phyloP scores from a whole-genome alignment of 192 early-diverging fungal genomes.

The Cladochytrium replicatum region DNA sequence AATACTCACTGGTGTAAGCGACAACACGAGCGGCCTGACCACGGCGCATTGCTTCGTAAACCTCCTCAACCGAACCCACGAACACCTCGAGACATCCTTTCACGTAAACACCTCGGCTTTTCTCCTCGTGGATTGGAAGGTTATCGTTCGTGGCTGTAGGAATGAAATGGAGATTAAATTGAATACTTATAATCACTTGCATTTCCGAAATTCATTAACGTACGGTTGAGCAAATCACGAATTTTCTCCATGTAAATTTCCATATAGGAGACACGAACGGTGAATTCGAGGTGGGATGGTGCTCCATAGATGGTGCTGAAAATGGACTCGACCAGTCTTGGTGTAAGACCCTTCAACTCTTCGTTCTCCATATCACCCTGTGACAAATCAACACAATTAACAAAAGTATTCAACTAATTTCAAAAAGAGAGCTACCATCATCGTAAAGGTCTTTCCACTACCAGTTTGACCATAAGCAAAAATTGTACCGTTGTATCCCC shows the following conservation, averaged over 20 bases:
- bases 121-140: slow-evolving; percentile 96
- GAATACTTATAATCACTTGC: background rate
- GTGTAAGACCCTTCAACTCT: slow-evolving; percentile 87
- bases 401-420: background rate
- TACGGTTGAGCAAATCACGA: slow-evolving; percentile 87
- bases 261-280: slow-evolving; percentile 98
- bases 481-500: slow-evolving; percentile 97
- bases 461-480: slow-evolving; percentile 99
- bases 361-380: slow-evolving; percentile 93
- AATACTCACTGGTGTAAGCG: slow-evolving; percentile 74
- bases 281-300: slow-evolving; percentile 91
- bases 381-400: slow-evolving; percentile 2
- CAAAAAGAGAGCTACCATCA: slow-evolving; percentile 55
- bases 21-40: slow-evolving; percentile 82
- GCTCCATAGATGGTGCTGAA: slow-evolving; percentile 86
- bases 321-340: slow-evolving; percentile 91
- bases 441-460: slow-evolving; percentile 93
- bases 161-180: slow-evolving; percentile 5
- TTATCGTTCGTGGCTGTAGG: slow-evolving; percentile 68
- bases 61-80: slow-evolving; percentile 88
- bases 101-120: slow-evolving; percentile 92
- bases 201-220: slow-evolving; percentile 2
- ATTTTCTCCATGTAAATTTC: slow-evolving; percentile 99
- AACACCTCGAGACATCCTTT: slow-evolving; percentile 96
- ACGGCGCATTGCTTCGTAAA: slow-evolving; percentile 94